Conservation (phyloP, 2,329 filamentous ascomycete genomes). For the Magnaporthiopsis poae region DNA sequence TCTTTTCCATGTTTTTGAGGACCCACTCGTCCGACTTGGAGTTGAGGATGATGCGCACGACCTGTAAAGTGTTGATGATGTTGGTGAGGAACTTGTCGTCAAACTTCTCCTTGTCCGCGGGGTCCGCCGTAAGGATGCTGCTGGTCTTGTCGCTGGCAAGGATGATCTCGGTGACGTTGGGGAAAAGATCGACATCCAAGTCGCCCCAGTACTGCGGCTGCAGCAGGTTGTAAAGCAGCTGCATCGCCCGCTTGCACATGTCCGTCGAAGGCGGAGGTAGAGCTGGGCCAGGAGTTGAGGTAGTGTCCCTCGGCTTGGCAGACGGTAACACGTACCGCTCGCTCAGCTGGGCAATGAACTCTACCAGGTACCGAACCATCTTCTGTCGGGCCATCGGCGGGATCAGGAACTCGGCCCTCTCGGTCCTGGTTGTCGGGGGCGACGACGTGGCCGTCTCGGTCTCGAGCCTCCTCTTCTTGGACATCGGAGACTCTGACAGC, state of each 20-base stretch:
- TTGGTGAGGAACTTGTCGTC: conserved; percentile 76
- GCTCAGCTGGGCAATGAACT: conserved; percentile 82
- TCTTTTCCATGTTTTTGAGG: conserved; percentile 59
- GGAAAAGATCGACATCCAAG: conserved; percentile 81
- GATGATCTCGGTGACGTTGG: conserved; percentile 79
- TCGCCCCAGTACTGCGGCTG: conserved; percentile 86
- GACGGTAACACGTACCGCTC: conserved; percentile 75
- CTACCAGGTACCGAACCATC: conserved; percentile 88
- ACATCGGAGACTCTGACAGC: conserved; percentile 59
- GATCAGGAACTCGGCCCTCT: conserved; percentile 57
- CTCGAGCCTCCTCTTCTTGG: conserved; percentile 68
- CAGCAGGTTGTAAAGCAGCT: conserved; percentile 72
- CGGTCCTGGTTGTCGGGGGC: conserved; percentile 37
- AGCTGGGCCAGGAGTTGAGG: conserved; percentile 32
- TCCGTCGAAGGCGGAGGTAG: conserved; percentile 55
- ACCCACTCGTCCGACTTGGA: conserved; percentile 88
- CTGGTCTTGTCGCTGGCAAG: conserved; percentile 70
- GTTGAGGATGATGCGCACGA: conserved; percentile 80
- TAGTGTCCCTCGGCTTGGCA: conserved; percentile 51
- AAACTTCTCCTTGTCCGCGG: conserved; percentile 58
- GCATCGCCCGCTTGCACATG: conserved; percentile 74
- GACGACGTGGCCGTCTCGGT: conserved; percentile 42
- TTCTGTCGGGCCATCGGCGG: conserved; percentile 58
- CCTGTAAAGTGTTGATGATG: conserved; percentile 88
- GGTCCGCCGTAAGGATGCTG: conserved; percentile 47